Base-by-base conservation (phyloP, 2,329 filamentous ascomycete genomes). In the Fragosphaeria purpurea region DNA sequence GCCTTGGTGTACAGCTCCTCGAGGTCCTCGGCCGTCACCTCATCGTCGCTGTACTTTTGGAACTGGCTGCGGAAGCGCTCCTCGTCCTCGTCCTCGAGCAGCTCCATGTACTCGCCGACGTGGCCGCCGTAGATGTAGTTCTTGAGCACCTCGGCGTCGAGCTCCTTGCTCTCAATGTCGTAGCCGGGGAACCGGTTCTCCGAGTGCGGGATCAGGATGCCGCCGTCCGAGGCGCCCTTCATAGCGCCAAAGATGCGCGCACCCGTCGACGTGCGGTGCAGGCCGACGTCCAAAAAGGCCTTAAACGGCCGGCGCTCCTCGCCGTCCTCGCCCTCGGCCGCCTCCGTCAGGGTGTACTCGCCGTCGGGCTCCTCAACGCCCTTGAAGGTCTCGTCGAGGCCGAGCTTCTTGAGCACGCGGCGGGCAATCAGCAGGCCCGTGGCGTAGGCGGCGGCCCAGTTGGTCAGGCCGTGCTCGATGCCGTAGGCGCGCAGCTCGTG, bases 91-190 rank as follows among this genome's bases (percentile, higher is more conserved):
- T 98, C 93, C 75, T 93, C 93, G 60, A 98, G 87, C 54, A 86
- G 93, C 85, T 98, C 93, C 93, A 98, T 98, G 85, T 98, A 98
- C 83, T 98, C 93, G 63, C 91, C 90, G 60, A 98, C 88, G 83
- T 98, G 93, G 57, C 93, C 91, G 68, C 81, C 93, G 74, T 88
- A 91, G 81, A 98, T 98, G 86, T 98, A 98, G 80, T 90, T 95
- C 82, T 91, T 89, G 70, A 98, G 88, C 62, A 82, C 86, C 73
- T 98, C 93, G 66, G 89, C 82, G 65, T 98, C 93, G 66, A 98
- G 88, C 82, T 97, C 91, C 86, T 98, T 90, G 72, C 77, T 75
- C 80, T 98, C 93, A 35, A 95, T 87, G 71, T 98, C 93, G 84
- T 78, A 98, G 66, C 93, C 93, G 65, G 93, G 93, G 88, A 98